Conservation (phyloP, 2,329 filamentous ascomycete genomes). For the Exophiala dermatitidis region DNA sequence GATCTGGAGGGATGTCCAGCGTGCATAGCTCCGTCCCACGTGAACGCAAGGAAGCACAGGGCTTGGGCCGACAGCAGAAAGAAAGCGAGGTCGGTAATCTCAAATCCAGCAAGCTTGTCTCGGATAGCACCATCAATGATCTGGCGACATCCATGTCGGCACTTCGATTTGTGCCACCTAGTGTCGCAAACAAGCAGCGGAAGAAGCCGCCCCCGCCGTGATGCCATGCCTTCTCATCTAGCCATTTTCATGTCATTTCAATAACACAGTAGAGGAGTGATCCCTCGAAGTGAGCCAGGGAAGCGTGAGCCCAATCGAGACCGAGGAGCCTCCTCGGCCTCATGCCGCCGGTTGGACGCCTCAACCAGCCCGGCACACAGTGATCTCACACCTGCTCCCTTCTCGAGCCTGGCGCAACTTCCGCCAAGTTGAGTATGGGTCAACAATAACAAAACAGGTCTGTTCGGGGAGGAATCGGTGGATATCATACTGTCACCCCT, state of each 20-base stretch:
- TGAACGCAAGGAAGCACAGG: neutral
- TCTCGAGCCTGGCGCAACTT: too few species aligned
- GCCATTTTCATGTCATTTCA: neutral
- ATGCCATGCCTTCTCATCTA: neutral
- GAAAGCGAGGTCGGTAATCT: constrained; percentile 1
- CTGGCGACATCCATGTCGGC: constrained; percentile 41
- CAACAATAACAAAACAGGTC: too few species aligned
- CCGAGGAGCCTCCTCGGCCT: too few species aligned
- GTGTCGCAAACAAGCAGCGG: constrained; percentile 32
- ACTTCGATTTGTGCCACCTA: constrained; percentile 39
- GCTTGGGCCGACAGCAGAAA: neutral
- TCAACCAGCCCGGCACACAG: too few species aligned
- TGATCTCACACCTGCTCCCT: too few species aligned
- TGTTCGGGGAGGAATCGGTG: too few species aligned
- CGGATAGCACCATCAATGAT: constrained; percentile 33
- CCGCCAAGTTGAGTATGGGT: too few species aligned
- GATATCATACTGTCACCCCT: too few species aligned
- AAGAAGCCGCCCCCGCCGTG: constrained; percentile 9
- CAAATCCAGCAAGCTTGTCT: constrained; percentile 10
- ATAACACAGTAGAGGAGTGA: neutral
- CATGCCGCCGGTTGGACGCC: too few species aligned
- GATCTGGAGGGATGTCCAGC: constrained; percentile 7
- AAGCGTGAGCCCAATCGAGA: too few species aligned
- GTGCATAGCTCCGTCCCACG: constrained; percentile 3
- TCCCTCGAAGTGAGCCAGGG: too few species aligned